Conservation (phyloP, 768 basidiomycete genomes). For the Pulveroboletus sp. region DNA sequence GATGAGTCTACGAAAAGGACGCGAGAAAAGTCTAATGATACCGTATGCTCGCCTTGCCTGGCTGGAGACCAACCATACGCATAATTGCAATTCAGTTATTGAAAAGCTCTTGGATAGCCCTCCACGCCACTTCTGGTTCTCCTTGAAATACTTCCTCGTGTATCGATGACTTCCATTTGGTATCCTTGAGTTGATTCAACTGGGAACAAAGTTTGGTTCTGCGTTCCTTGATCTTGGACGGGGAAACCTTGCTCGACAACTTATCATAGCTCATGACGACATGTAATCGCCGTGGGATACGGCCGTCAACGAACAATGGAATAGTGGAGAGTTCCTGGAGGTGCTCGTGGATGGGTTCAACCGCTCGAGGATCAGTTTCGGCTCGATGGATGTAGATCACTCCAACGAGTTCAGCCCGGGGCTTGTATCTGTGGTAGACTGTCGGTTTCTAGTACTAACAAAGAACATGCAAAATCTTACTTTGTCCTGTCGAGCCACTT, state of each 20-base stretch:
- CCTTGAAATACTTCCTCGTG: slow-evolving; percentile 8
- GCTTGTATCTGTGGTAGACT: slow-evolving; percentile 8
- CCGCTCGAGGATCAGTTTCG: slow-evolving; percentile 13
- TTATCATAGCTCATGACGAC: slow-evolving; percentile 14
- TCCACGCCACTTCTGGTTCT: slow-evolving; percentile 12
- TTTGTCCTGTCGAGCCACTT: background rate
- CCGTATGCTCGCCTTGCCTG: too few relatives aligned
- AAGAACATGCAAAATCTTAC: background rate
- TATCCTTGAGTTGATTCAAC: background rate
- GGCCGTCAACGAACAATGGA: background rate
- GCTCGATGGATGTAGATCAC: slow-evolving; percentile 19
- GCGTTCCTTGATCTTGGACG: slow-evolving; percentile 1
- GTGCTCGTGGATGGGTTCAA: slow-evolving; percentile 2
- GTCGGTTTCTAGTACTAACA: too few relatives aligned
- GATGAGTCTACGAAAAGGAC: too few relatives aligned
- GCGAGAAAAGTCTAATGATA: too few relatives aligned
- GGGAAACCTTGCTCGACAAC: background rate
- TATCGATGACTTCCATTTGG: background rate
- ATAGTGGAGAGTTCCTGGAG: slow-evolving; percentile 1
- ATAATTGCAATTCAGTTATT: background rate
- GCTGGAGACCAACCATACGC: too few relatives aligned
- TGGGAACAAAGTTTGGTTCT: background rate
- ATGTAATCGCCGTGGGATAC: background rate
- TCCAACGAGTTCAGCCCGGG: slow-evolving; percentile 1
- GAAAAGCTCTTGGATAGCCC: slow-evolving; percentile 9